Evolutionary conservation across 768 basidiomycete genomes (phyloP).

Genomic region (Pleurotus ostreatus): DNA sequence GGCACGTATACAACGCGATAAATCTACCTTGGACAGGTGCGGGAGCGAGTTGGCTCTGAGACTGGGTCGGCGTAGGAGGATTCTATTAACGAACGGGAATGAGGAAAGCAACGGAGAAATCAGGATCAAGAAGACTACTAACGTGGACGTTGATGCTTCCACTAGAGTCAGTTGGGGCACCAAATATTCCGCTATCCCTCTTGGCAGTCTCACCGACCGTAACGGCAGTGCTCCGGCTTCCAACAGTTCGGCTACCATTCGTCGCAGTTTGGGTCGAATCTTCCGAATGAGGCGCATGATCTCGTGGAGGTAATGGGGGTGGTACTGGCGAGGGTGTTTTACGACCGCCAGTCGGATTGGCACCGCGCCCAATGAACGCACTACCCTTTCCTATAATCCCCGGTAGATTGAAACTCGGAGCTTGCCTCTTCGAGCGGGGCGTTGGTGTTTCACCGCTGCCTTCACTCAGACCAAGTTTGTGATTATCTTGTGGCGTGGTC

Average conservation of each 20-base stretch:
- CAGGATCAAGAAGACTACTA: neutral
- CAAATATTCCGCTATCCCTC: constrained; percentile 2
- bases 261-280: neutral
- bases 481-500: neutral
- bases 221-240: neutral
- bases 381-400: constrained; percentile 1
- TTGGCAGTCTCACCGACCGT: neutral
- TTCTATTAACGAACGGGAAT: neutral
- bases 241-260: neutral
- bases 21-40: constrained; percentile 4
- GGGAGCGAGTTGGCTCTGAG: neutral
- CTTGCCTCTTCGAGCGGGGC: constrained; percentile 2
- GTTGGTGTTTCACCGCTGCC: neutral
- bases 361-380: neutral
- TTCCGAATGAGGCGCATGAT: neutral
- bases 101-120: no score
- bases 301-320: neutral
- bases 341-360: neutral
- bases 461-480: neutral
- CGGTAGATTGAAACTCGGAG: neutral
- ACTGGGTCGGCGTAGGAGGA: neutral
- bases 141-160: constrained; percentile 3
- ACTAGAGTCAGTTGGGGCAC: constrained; percentile 4
- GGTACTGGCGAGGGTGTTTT: neutral
- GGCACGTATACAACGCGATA: neutral